Percentiles rank a stretch among this genome's conserved stretches.
These are phyloP conservation scores for Phoenix dactylifera DNA, from an alignment of 176 grass and related monocot genomes.

Conservation along the genomic window DNA sequence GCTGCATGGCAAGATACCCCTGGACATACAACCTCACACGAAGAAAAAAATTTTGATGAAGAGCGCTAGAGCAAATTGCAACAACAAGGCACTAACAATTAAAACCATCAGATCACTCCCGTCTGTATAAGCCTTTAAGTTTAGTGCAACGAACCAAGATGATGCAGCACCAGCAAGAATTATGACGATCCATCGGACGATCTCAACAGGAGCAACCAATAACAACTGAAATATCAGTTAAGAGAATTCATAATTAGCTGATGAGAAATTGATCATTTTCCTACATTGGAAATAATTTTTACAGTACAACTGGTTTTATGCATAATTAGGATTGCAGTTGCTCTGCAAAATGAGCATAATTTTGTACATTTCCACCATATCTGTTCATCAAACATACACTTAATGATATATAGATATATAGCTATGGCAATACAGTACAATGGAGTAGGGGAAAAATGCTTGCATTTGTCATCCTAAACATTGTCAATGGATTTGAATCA, in stretches of 20 bases:
- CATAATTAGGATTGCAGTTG: too few relatives aligned
- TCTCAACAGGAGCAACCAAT: slow-evolving; percentile 72
- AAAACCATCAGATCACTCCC: slow-evolving; percentile 58
- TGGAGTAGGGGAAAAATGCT: too few relatives aligned
- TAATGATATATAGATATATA: too few relatives aligned
- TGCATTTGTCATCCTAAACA: too few relatives aligned
- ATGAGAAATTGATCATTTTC: background rate
- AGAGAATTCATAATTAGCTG: background rate
- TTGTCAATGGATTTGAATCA: too few relatives aligned
- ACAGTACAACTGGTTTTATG: too few relatives aligned
- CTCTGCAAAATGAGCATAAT: too few relatives aligned
- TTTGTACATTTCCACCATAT: too few relatives aligned
- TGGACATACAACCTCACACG: slow-evolving; percentile 32
- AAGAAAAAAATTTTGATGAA: slow-evolving; percentile 99
- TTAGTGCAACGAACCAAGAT: slow-evolving; percentile 74
- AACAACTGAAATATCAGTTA: slow-evolving; percentile 46
- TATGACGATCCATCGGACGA: slow-evolving; percentile 84
- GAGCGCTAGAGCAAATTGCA: slow-evolving; percentile 80
- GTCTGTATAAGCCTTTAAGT: slow-evolving; percentile 64
- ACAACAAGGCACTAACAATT: slow-evolving; percentile 46
- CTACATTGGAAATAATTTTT: too few relatives aligned
- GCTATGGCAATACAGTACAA: too few relatives aligned
- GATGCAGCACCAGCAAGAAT: slow-evolving; percentile 52
- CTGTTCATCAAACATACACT: too few relatives aligned
- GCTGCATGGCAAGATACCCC: too few relatives aligned